A percentile compares a stretch with the other conserved stretches of the same genome.
These are phyloP conservation scores for Cytospora piceicola DNA, from an alignment of 2,329 filamentous ascomycete genomes.

Conservation along the genomic window DNA sequence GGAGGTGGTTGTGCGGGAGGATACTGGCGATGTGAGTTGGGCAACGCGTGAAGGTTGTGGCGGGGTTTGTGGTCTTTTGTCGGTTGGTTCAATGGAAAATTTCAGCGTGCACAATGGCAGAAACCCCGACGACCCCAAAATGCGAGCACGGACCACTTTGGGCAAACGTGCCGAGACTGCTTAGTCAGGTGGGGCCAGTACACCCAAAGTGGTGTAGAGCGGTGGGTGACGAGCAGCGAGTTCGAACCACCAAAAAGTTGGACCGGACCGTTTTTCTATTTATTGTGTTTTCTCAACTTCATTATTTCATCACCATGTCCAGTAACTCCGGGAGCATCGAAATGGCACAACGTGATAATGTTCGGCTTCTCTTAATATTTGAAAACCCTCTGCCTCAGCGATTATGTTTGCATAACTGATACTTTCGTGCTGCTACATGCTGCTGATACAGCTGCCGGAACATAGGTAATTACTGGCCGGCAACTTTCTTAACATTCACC, in stretches of 20 bases:
- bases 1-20: constrained; percentile 14
- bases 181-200: neutral
- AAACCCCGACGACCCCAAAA: neutral
- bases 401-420: too few species aligned
- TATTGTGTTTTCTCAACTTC: neutral
- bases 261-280: neutral
- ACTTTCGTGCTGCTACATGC: too few species aligned
- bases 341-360: too few species aligned
- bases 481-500: too few species aligned
- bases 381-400: too few species aligned
- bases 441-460: too few species aligned
- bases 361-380: too few species aligned
- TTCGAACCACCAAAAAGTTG: neutral
- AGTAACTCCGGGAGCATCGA: neutral
- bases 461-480: too few species aligned
- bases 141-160: neutral
- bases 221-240: neutral
- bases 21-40: constrained; percentile 13
- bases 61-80: constrained; percentile 13
- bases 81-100: constrained; percentile 29
- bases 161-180: neutral
- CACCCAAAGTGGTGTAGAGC: neutral
- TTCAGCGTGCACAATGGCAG: constrained; percentile 21
- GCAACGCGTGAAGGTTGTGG: constrained; percentile 4
- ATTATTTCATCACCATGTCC: neutral